Evolutionary conservation across 352 stramenopile genomes (phyloP).

Genomic region (Pythium volutum): DNA sequence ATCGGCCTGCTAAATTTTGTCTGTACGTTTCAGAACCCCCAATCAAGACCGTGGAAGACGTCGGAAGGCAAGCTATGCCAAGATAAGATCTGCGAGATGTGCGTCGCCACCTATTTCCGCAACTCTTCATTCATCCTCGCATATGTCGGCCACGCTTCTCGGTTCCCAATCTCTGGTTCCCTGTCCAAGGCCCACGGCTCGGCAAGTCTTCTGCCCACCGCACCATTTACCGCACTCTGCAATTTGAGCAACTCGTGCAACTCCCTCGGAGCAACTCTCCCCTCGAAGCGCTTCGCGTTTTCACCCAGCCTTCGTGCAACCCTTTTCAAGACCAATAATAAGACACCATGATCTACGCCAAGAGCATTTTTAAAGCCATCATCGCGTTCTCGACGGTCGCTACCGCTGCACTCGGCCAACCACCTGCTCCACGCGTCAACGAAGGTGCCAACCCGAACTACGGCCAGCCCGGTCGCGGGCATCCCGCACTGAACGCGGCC

Average conservation of each 20-base stretch:
- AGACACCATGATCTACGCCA: conserved; percentile 53
- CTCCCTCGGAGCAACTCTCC: conserved; percentile 14
- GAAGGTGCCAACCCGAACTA: conserved; percentile 21
- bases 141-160: neutral
- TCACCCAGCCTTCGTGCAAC: conserved; percentile 21
- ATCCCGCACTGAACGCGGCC: conserved; percentile 27
- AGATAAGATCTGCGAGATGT: conserved; percentile 3
- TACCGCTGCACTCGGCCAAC: conserved; percentile 30
- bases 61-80: conserved; percentile 1
- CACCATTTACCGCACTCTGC: conserved; percentile 10
- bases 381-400: conserved; percentile 52
- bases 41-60: conserved; percentile 1
- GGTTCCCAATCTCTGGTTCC: neutral
- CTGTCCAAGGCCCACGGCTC: neutral
- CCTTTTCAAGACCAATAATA: conserved; percentile 23
- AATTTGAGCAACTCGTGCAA: conserved; percentile 27
- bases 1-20: neutral
- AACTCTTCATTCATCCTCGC: neutral
- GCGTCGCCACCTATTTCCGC: conserved; percentile 14
- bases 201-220: neutral
- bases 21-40: neutral
- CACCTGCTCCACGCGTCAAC: conserved; percentile 23
- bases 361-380: conserved; percentile 51
- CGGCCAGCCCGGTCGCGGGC: conserved; percentile 27
- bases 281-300: conserved; percentile 11